Base-by-base conservation (phyloP, 179 eudicot species). In the Carnegiea gigantea region DNA sequence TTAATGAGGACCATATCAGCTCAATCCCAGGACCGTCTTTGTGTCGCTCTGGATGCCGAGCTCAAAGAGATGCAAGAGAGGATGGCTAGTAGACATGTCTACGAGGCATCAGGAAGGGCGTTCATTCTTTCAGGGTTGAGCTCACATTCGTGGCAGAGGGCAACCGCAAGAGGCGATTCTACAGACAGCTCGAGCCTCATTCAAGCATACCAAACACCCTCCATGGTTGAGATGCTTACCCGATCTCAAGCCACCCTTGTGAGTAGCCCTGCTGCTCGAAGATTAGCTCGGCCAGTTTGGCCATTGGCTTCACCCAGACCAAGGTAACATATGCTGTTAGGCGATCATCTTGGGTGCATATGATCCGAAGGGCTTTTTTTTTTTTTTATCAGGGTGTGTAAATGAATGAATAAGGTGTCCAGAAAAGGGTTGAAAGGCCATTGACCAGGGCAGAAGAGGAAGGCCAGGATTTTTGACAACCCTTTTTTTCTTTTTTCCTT, bases 111-210 rank as follows among this genome's bases (percentile, higher is more conserved):
- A 1, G 98, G 98, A 54, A 87, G 98, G 77, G 98, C 98, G 2
- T 94, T 90, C 71, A 88, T 94, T 20, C 84, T 94, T 7, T 94
- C 98, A 2, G 98, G 98, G n/a, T 82, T 94, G 33, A 94, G 98
- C 89, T 94, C 98, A 43, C 98, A 94, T 82, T 94, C 97, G 11
- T 94, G 97, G 95, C 98, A 94, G 82, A 84, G 98, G 82, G 98
- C 98, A 65, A 94, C 98, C 0, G 89, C 94, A n/a, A 83, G 98
- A 74, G 98, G 98, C 0, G 94, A 90, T 82, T 93, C 95, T 14
- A 89, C 90, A 2, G 94, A 89, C n/a, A 82, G 91, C 75, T 89
- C 98, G 57, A 92, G 91, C 64, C 91, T 91, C 28, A 80, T 89
- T 24, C 90, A 86, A 74, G 80, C 94, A 0, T 93, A 94, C 82